Conservation (phyloP, 345 rosid genomes). For the Acer campestre region DNA sequence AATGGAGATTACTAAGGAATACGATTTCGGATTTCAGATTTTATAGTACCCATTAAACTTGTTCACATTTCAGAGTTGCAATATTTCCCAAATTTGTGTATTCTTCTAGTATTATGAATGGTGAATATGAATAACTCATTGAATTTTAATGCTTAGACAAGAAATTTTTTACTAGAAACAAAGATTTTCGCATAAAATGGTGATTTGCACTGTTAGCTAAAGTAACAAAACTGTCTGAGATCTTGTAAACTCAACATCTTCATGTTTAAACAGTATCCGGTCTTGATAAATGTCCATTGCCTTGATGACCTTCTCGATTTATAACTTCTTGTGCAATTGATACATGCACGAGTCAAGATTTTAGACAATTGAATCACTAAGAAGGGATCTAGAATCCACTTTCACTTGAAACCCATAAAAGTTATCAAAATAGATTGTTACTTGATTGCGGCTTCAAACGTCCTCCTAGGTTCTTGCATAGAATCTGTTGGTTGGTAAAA, state of each 20-base stretch:
- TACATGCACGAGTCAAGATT: conserved; percentile 42
- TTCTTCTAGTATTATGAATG: too few relatives aligned
- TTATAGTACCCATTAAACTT: too few relatives aligned
- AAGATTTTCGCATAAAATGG: not conserved
- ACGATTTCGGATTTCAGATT: too few relatives aligned
- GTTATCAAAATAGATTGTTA: conserved; percentile 23
- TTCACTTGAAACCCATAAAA: not conserved
- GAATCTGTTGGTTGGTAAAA: conserved; percentile 49
- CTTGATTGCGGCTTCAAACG: conserved; percentile 66
- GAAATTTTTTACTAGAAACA: not conserved
- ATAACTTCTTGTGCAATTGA: conserved; percentile 76
- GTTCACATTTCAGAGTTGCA: too few relatives aligned
- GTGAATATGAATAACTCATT: too few relatives aligned
- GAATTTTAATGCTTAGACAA: not conserved
- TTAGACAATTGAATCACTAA: not conserved
- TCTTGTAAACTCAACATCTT: not conserved
- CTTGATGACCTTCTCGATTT: conserved; percentile 63
- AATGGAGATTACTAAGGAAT: too few relatives aligned
- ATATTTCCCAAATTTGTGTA: too few relatives aligned
- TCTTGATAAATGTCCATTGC: conserved; percentile 84
- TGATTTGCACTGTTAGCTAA: not conserved
- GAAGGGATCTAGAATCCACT: not conserved
- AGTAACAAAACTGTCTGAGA: conserved; percentile 21
- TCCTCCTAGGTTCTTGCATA: conserved; percentile 53
- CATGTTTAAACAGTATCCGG: conserved; percentile 50